Percentiles rank a stretch among this genome's conserved stretches.
phyloP scores from a whole-genome alignment of 305 asterid genomes.

The Lippia alba region DNA sequence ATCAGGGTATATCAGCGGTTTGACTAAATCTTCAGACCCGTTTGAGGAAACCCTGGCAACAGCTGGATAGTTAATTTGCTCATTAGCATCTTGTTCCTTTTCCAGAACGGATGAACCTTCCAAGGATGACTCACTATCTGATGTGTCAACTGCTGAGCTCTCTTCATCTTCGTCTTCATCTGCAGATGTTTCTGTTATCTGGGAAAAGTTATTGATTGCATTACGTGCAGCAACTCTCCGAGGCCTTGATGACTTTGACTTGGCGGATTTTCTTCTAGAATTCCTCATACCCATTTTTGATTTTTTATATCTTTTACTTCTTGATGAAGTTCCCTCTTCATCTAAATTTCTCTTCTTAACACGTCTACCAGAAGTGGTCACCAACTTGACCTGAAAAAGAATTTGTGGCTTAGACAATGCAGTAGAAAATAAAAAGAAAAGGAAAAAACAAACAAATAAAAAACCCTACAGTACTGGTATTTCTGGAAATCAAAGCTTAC shows the following conservation, averaged over 20 bases:
- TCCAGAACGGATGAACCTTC: slow-evolving; percentile 49
- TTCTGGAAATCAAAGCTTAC: slow-evolving; percentile 56
- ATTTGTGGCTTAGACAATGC: slow-evolving; percentile 42
- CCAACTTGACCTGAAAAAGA: slow-evolving; percentile 64
- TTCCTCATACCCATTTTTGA: slow-evolving; percentile 50
- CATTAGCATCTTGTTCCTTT: slow-evolving; percentile 44
- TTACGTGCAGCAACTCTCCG: slow-evolving; percentile 76
- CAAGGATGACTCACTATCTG: slow-evolving; percentile 66
- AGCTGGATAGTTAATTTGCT: slow-evolving; percentile 41
- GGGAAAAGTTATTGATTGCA: slow-evolving; percentile 62
- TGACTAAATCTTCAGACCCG: slow-evolving; percentile 47
- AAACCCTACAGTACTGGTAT: slow-evolving; percentile 10
- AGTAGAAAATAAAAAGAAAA: not conserved
- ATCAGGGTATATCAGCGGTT: slow-evolving; percentile 46
- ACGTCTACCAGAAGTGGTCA: slow-evolving; percentile 62
- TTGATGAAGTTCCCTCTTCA: slow-evolving; percentile 60
- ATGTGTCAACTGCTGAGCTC: slow-evolving; percentile 57
- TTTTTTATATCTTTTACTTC: slow-evolving; percentile 64
- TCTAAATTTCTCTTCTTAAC: slow-evolving; percentile 63
- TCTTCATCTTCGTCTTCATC: slow-evolving; percentile 66
- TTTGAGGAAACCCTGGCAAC: slow-evolving; percentile 43
- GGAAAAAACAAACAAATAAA: too few relatives aligned
- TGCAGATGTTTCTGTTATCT: slow-evolving; percentile 61
- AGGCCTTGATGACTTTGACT: slow-evolving; percentile 70
- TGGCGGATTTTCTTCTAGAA: slow-evolving; percentile 59